These are phyloP conservation scores for Phytopythium montanum DNA, from an alignment of 352 stramenopile genomes.

Conservation along the genomic window DNA sequence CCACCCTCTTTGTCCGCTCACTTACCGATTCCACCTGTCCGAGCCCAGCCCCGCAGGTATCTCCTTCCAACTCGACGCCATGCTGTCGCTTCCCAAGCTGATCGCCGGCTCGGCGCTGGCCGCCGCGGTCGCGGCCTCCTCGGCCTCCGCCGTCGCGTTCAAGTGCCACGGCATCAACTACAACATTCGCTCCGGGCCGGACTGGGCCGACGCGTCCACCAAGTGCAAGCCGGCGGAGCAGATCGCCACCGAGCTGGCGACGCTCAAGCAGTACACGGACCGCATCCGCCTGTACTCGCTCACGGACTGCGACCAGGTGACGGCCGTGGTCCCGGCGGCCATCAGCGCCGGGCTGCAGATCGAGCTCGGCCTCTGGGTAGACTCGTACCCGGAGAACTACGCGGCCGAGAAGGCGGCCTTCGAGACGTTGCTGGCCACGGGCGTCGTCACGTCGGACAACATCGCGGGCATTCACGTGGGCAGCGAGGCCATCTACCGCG, in stretches of 20 bases:
- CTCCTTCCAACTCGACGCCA: conserved; percentile 1
- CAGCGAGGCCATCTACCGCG: conserved; percentile 63
- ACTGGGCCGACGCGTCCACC: conserved; percentile 33
- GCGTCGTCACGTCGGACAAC: conserved; percentile 28
- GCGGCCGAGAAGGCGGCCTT: conserved; percentile 38
- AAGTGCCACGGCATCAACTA: conserved; percentile 48
- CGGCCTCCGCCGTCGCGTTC: conserved; percentile 16
- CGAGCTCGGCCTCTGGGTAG: conserved; percentile 59
- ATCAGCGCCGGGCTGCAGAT: conserved; percentile 43
- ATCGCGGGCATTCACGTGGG: conserved; percentile 63
- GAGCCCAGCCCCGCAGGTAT: neutral
- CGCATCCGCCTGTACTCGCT: conserved; percentile 50
- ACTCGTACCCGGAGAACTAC: conserved; percentile 30
- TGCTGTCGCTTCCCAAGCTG: conserved; percentile 9
- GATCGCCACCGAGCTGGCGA: conserved; percentile 41
- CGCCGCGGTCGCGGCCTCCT: conserved; percentile 5
- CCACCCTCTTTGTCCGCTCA: neutral
- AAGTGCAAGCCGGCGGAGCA: conserved; percentile 58
- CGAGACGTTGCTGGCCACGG: conserved; percentile 35
- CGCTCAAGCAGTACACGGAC: conserved; percentile 39
- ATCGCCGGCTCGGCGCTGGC: conserved; percentile 8
- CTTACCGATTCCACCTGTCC: conserved; percentile 1
- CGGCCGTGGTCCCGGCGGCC: conserved; percentile 31
- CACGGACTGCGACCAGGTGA: conserved; percentile 46
- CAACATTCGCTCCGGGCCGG: conserved; percentile 32